phyloP scores from a whole-genome alignment of 768 basidiomycete genomes.

The Sarcodon sp. region DNA sequence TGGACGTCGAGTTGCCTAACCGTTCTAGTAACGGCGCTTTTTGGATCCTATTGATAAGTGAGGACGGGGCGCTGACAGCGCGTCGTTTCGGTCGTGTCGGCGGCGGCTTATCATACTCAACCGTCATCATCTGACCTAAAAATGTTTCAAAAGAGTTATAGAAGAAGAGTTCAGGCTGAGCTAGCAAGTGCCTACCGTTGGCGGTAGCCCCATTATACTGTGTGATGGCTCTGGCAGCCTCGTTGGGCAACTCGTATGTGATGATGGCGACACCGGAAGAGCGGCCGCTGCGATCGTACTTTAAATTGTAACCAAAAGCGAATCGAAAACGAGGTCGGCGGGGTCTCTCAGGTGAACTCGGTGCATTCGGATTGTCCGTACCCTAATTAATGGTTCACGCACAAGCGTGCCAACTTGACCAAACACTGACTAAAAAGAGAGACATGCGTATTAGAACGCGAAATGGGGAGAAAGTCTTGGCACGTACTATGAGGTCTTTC shows the following conservation, averaged over 20 bases:
- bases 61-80: constrained; percentile 31
- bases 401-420: constrained; percentile 86
- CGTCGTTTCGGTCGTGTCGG: constrained; percentile 28
- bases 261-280: constrained; percentile 76
- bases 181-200: constrained; percentile 44
- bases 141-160: constrained; percentile 4
- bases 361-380: constrained; percentile 47
- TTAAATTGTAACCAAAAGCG: constrained; percentile 28
- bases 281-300: constrained; percentile 96
- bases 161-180: background rate
- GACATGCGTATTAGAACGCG: constrained; percentile 2
- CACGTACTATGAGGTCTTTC: constrained; percentile 74
- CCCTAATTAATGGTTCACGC: constrained; percentile 89
- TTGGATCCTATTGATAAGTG: constrained; percentile 64
- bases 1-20: constrained; percentile 32
- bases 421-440: constrained; percentile 32
- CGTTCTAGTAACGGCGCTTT: constrained; percentile 62
- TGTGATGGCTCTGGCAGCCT: constrained; percentile 76
- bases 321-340: constrained; percentile 27
- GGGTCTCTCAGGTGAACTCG: constrained; percentile 48
- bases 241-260: constrained; percentile 62
- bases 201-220: constrained; percentile 80
- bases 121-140: constrained; percentile 67
- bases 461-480: background rate
- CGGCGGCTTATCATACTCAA: constrained; percentile 39